Base-by-base conservation (phyloP, 2,329 filamentous ascomycete species). In the Scopulariopsis brevicaulis region DNA sequence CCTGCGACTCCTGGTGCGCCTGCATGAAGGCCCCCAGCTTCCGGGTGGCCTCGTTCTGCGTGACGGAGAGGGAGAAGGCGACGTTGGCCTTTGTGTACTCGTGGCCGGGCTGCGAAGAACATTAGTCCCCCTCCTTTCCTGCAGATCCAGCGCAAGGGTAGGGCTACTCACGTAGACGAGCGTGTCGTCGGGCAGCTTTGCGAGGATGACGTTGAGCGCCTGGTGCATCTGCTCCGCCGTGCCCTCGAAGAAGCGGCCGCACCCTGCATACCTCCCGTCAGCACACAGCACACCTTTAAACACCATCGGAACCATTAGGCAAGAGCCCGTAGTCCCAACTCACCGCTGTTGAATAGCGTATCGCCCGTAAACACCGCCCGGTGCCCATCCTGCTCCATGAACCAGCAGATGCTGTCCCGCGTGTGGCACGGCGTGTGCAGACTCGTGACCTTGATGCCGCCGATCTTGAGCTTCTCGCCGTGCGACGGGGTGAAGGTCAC, bases 21-120 rank as follows among this genome's bases (percentile, higher is more conserved):
- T 89, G 83, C 1, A 90, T 88, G 69, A 90, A 96, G 0, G 80
- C 77, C 63, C 89, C 77, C 35, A 99, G 78, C 65, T 85, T 87
- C 77, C 88, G 85, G 62, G 96, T 83, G 0, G 89, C 78, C 54
- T 89, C 85, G 50, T 82, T 87, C 66, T 89, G 84, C 58, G 87
- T 75, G 18, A 97, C 87, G 2, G 86, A 87, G 60, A 87, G 74
- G 54, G 84, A 86, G 68, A 99, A 99, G 69, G 90, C 90, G 66
- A 94, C 90, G 67, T 99, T 99, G 56, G 87, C 82, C 73, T 94
- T 96, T n/a, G 94, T 99, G 74, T 99, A 99, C 71, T 97, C 94
- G 67, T 99, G 94, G 4, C 94, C 94, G 20, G 93, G 92, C 86
- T 93, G 61, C 24, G 40, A 34, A 20, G 12, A 8, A 8, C 25